Conservation (phyloP, 805 yeast genomes). For the Ascoidea rubescens region DNA sequence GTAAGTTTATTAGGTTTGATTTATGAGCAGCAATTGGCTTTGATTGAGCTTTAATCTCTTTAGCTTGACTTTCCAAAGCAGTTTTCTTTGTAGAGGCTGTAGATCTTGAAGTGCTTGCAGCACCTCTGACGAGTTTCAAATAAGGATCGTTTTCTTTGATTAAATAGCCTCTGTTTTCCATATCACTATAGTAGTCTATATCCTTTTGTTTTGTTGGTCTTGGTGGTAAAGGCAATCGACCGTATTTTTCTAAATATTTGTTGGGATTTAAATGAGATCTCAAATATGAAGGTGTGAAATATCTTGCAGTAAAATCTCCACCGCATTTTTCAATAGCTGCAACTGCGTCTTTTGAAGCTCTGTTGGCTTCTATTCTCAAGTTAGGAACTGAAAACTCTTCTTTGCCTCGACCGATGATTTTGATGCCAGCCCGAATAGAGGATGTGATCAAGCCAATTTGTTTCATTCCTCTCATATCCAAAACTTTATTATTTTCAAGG, state of each 20-base stretch:
- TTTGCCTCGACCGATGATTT: constrained; percentile 58
- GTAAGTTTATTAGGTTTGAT: too few relatives aligned
- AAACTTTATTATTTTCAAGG: constrained; percentile 41
- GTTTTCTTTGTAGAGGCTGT: too few relatives aligned
- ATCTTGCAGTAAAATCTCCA: constrained; percentile 61
- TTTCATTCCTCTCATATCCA: constrained; percentile 68
- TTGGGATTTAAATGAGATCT: constrained; percentile 69
- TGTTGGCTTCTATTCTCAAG: constrained; percentile 66
- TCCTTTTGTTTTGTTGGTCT: constrained; percentile 77
- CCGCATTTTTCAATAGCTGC: constrained; percentile 58
- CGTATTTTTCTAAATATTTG: constrained; percentile 51
- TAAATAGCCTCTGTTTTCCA: constrained; percentile 66
- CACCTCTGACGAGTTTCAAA: too few relatives aligned
- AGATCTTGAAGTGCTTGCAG: too few relatives aligned
- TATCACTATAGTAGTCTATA: constrained; percentile 62
- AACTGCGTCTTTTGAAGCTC: constrained; percentile 68
- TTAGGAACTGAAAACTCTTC: constrained; percentile 36
- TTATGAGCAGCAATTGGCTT: too few relatives aligned
- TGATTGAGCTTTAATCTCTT: too few relatives aligned
- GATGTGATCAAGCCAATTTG: constrained; percentile 64
- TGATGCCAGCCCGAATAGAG: constrained; percentile 63
- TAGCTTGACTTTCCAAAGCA: too few relatives aligned
- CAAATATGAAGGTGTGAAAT: constrained; percentile 52
- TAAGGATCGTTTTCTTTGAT: constrained; percentile 18
- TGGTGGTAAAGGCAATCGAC: constrained; percentile 72